phyloP scores from a whole-genome alignment of 2,329 filamentous ascomycete genomes.

The Monilinia vaccinii-corymbosi region DNA sequence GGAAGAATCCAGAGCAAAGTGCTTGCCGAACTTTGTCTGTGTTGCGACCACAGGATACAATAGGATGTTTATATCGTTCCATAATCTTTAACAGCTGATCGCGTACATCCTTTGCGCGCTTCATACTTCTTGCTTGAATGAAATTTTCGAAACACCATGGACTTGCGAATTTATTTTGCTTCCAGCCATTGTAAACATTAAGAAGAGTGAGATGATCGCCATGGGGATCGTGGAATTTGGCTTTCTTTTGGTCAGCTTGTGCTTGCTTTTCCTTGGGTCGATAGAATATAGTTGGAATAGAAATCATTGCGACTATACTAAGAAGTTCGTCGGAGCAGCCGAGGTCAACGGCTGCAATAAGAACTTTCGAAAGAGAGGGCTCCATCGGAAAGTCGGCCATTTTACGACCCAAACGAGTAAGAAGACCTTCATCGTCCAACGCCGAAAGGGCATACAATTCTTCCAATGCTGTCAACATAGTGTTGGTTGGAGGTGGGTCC shows the following conservation, averaged over 20 bases:
- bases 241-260: conserved; percentile 93
- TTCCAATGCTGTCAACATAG: conserved; percentile 92
- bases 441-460: conserved; percentile 89
- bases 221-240: conserved; percentile 91
- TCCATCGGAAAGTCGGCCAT: conserved; percentile 99
- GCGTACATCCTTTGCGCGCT: conserved; percentile 81
- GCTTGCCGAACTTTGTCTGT: conserved; percentile 83
- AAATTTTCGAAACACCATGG: conserved; percentile 98
- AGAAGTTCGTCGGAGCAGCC: conserved; percentile 90
- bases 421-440: conserved; percentile 86
- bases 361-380: conserved; percentile 77
- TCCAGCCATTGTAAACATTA: conserved; percentile 98
- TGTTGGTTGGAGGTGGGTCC: conserved; percentile 95
- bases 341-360: conserved; percentile 81
- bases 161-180: conserved; percentile 68
- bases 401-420: conserved; percentile 85
- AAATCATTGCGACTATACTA: conserved; percentile 90
- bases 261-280: conserved; percentile 95
- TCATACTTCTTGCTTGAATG: conserved; percentile 84
- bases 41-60: conserved; percentile 78
- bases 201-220: conserved; percentile 91
- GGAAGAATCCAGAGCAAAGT: conserved; percentile 89
- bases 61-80: conserved; percentile 74
- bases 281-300: conserved; percentile 80
- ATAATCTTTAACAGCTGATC: conserved; percentile 91